Evolutionary conservation across 139 green algal species (phyloP).

Genomic region (Coccomyxa sp.): DNA sequence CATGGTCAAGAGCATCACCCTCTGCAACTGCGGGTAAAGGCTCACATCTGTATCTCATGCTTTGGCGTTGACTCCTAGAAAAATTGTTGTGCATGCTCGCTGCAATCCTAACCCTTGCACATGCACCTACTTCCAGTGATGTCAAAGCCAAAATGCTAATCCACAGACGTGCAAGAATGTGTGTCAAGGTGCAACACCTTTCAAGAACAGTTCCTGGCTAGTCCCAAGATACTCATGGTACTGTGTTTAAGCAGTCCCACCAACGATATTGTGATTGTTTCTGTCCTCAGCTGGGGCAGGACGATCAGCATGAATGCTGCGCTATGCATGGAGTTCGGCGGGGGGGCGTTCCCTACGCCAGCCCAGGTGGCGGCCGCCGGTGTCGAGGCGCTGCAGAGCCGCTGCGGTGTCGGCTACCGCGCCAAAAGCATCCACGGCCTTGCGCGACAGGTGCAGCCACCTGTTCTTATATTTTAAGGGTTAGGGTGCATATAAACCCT

Average conservation of each 20-base stretch:
- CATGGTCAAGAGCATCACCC: constrained; percentile 18
- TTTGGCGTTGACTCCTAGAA: too few species aligned
- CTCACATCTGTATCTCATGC: not conserved
- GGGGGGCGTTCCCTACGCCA: constrained; percentile 16
- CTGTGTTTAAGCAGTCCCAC: too few species aligned
- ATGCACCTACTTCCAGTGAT: too few species aligned
- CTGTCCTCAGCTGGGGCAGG: constrained; percentile 12
- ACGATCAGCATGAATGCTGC: constrained; percentile 19
- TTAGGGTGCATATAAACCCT: not conserved
- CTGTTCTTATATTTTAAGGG: not conserved
- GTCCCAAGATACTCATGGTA: too few species aligned
- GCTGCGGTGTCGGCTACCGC: constrained; percentile 15
- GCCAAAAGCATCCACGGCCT: constrained; percentile 9
- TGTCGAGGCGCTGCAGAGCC: not conserved
- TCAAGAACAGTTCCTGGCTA: too few species aligned
- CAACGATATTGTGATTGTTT: not conserved
- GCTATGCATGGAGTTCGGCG: constrained; percentile 1
- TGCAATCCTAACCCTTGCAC: too few species aligned
- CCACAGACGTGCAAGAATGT: too few species aligned
- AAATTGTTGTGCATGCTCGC: too few species aligned
- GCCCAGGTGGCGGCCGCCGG: not conserved
- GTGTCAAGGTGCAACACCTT: too few species aligned
- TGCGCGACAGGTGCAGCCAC: constrained; percentile 9
- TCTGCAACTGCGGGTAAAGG: constrained; percentile 22
- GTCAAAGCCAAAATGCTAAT: too few species aligned